phyloP scores from a whole-genome alignment of 306 rosid species.

The Castanea sativa region DNA sequence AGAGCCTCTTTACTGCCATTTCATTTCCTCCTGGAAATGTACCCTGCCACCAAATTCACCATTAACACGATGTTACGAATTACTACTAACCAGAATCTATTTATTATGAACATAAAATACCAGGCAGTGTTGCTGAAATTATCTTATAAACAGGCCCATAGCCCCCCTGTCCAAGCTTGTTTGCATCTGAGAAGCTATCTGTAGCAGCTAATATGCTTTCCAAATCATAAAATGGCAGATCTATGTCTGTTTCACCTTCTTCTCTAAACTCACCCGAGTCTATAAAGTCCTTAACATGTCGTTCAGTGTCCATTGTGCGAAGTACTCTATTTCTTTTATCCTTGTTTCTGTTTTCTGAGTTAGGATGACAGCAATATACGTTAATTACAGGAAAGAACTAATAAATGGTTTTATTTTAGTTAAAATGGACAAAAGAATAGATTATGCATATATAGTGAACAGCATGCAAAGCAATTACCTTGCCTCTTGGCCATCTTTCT shows the following conservation, averaged over 20 bases:
- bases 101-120: neutral
- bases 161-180: slow-evolving; percentile 56
- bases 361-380: neutral
- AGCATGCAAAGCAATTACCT: slow-evolving; percentile 17
- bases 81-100: neutral
- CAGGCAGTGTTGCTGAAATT: neutral
- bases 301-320: slow-evolving; percentile 15
- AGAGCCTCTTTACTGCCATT: slow-evolving; percentile 51
- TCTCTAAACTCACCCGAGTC: slow-evolving; percentile 30
- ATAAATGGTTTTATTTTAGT: neutral
- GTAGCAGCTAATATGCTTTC: slow-evolving; percentile 40
- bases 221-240: slow-evolving; percentile 35
- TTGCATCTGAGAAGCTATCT: slow-evolving; percentile 46
- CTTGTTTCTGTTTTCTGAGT: slow-evolving; percentile 24
- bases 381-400: neutral
- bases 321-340: slow-evolving; percentile 1
- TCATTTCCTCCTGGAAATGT: slow-evolving; percentile 28
- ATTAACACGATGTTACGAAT: too few species aligned
- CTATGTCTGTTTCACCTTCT: slow-evolving; percentile 28
- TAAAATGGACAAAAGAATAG: neutral
- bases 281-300: slow-evolving; percentile 26
- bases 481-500: slow-evolving; percentile 2
- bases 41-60: slow-evolving; percentile 25
- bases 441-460: neutral
- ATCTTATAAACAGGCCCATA: slow-evolving; percentile 67